Base-by-base conservation (phyloP, 1,139 yeast genomes). In the Tardiomyces digboiensis region DNA sequence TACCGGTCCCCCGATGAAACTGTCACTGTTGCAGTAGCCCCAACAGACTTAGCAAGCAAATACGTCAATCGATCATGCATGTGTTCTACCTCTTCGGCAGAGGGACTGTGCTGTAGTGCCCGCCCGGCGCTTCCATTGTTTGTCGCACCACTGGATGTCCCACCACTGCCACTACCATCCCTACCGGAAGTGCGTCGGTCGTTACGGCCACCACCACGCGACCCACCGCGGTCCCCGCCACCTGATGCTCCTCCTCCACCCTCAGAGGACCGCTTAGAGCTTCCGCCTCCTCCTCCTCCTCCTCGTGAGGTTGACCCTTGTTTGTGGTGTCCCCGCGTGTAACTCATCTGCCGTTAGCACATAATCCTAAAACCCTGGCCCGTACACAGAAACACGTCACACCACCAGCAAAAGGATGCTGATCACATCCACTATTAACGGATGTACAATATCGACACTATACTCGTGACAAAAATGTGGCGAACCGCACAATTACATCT, bases 1-100 rank as follows among this genome's bases (percentile, higher is more conserved):
- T 76, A 74, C 37, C 74, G 66, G 3, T 75, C 70, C 7, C 91
- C 93, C 1, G 83, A 72, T 20, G 77, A 65, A 2, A 80, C 76
- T 2, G 87, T 78, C 13, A 78, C 82, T 19, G 68, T 68, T 20
- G 76, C 77, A 26, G 65, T 65, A 36, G 73, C 69, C 14, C 94
- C 87, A 40, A 77, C 60, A 19, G 85, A 67, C 52, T 75, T 75
- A 41, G 75, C 68, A 39, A 78, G 61, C 48, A 79, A 60, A 52
- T 60, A 75, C 38, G 71, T 59, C 48, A 78, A 59, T 45, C 80
- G 69, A 49, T 78, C 80, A 50, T 70, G 67, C 60, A 74, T 62
- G 47, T 59, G 65, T 33, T 66, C 45, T 29, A 40, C 29, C 5
- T 26, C 33, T 16, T 13, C 33, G 33, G 33, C 33, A 5, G 33